Percentiles rank a stretch among this genome's conserved stretches.
These are phyloP conservation scores for Suaeda aralocaspica DNA, from an alignment of 148 eudicot species.

Conservation along the genomic window DNA sequence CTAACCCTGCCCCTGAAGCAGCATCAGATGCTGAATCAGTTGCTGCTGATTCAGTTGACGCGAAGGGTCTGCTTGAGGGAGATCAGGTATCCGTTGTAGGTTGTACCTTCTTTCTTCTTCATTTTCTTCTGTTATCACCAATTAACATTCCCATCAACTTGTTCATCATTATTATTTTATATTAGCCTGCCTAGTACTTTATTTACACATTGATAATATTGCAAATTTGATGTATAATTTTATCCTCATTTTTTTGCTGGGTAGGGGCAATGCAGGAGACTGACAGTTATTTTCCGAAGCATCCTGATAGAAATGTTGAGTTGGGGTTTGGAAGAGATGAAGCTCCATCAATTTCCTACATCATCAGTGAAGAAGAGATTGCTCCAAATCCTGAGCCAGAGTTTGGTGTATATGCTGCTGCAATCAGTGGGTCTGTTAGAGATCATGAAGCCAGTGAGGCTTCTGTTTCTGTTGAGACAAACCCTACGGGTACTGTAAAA, in stretches of 20 bases:
- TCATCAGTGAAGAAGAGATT: conserved; percentile 14
- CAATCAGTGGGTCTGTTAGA: conserved; percentile 26
- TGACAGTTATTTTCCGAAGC: conserved; percentile 32
- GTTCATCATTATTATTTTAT: neutral
- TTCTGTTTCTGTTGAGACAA: conserved; percentile 24
- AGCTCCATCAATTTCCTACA: conserved; percentile 16
- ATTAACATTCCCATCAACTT: neutral
- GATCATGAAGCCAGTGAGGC: conserved; percentile 20
- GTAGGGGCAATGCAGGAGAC: conserved; percentile 91
- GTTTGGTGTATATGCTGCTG: conserved; percentile 26
- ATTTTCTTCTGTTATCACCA: neutral
- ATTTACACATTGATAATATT: neutral
- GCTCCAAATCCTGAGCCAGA: conserved; percentile 20
- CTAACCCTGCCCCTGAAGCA: conserved; percentile 2
- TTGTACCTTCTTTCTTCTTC: conserved; percentile 51
- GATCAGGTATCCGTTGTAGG: conserved; percentile 89
- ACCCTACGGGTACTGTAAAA: conserved; percentile 13
- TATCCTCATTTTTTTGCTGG: conserved; percentile 54
- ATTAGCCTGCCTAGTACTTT: neutral
- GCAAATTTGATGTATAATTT: conserved; percentile 39
- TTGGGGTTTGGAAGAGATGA: conserved; percentile 34
- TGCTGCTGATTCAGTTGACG: conserved; percentile 27
- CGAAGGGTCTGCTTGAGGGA: conserved; percentile 29
- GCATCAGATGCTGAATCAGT: conserved; percentile 17
- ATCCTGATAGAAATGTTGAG: conserved; percentile 32